Base-by-base conservation (phyloP, 495 filamentous ascomycete species). In the Penicillium tannophilum region DNA sequence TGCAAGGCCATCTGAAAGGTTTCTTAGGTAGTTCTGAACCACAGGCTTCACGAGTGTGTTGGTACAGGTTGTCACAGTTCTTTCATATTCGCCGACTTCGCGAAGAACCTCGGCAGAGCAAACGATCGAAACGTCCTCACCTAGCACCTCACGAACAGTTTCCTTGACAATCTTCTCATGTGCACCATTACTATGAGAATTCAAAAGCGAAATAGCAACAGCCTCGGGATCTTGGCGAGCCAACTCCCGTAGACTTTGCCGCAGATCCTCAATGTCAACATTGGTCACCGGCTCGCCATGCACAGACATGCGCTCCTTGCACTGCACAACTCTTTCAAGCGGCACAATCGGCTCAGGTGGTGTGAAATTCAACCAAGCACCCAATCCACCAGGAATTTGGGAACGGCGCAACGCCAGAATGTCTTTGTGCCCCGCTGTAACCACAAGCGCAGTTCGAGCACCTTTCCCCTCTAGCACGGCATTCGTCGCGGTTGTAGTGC, bases 51-150 rank as follows among this genome's bases (percentile, higher is more conserved):
- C 77, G 8, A 82, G 72, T 0, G 78, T 74, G 55, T 82, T 82
- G 1, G 78, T 79, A 16, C 79, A 78, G 0, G 79, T 78, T 0
- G 79, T 82, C 4, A 82, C 76, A 1, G 80, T 82, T 1, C 79
- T 71, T 63, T 82, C 79, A 48, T 82, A 82, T 59, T 82, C 80
- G 9, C 79, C 77, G 1, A 81, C 72, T 63, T 82, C 80, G 0
- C 73, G 70, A 19, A 82, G 59, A 0, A 82, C 78, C 54, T 81
- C 77, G 4, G 70, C 73, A 0, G 78, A 82, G 36, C 76, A 67
- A 10, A 77, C 77, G 2, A 82, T 52, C 1, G 75, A 64, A 11
- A 77, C 61, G 39, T 72, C 64, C 2, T 67, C 45, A 0, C 79
- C 73, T 2, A 79, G 66, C 44, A 76, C 77, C 19, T 74, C 65